phyloP scores from a whole-genome alignment of 148 eudicot species.

The Polygonum maritimum region DNA sequence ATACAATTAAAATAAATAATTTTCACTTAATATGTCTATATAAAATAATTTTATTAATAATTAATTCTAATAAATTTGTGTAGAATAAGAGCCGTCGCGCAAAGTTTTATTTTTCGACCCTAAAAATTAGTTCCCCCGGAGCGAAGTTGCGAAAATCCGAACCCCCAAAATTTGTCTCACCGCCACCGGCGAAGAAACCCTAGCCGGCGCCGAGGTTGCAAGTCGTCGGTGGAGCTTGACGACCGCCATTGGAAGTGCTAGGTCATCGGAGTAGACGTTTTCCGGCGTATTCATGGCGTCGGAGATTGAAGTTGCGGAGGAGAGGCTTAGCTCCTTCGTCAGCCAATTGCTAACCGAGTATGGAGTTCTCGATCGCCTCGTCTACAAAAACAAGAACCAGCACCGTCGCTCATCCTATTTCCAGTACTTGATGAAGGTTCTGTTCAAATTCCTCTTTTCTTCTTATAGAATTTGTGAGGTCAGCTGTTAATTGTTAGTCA shows the following conservation, averaged over 20 bases:
- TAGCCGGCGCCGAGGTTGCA: background rate
- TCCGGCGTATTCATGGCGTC: conserved; percentile 5
- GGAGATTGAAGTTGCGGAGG: conserved; percentile 43
- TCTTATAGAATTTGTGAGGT: background rate
- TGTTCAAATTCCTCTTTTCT: background rate
- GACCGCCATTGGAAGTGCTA: background rate
- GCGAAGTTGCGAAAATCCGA: background rate
- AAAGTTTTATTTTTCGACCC: background rate
- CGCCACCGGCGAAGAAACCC: background rate
- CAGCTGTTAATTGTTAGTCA: background rate
- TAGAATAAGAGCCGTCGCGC: background rate
- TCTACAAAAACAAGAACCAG: conserved; percentile 90
- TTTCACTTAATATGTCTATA: too few species aligned
- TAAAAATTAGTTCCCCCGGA: background rate
- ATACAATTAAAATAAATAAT: too few species aligned
- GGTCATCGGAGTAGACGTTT: background rate
- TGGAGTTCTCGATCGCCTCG: conserved; percentile 67
- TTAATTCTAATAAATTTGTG: too few species aligned
- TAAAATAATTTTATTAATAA: too few species aligned
- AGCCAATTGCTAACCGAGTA: conserved; percentile 58
- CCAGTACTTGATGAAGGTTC: conserved; percentile 76
- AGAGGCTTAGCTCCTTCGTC: conserved; percentile 55
- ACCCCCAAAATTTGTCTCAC: background rate
- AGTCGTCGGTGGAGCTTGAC: background rate
- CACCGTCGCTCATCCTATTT: conserved; percentile 79